phyloP scores from a whole-genome alignment of 164 flowering plant genomes.

The Litsea cubeba region DNA sequence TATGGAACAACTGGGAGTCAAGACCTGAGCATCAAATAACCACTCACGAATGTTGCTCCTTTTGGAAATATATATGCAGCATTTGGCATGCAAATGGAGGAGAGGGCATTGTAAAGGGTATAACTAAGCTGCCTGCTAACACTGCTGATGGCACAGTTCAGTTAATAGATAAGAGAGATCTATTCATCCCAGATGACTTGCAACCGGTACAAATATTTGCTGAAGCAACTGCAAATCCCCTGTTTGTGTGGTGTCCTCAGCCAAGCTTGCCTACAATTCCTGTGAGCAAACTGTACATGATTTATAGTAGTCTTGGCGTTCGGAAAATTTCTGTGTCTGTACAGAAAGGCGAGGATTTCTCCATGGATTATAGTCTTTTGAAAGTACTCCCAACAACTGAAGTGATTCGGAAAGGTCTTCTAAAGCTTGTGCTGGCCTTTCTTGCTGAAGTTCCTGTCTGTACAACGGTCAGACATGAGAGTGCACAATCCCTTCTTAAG shows the following conservation, averaged over 20 bases:
- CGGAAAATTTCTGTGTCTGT: conserved; percentile 11
- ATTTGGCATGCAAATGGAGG: conserved; percentile 8
- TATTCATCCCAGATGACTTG: conserved; percentile 8
- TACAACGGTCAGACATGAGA: too few relatives aligned
- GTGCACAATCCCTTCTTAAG: too few relatives aligned
- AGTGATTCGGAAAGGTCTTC: too few relatives aligned
- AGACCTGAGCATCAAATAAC: conserved; percentile 1
- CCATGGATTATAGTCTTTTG: too few relatives aligned
- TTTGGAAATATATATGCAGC: conserved; percentile 5
- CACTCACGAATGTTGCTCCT: conserved; percentile 4
- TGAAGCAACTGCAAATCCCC: background rate
- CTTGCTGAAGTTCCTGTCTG: too few relatives aligned
- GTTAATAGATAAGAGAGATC: conserved; percentile 1
- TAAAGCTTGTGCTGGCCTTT: too few relatives aligned
- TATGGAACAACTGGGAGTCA: conserved; percentile 18
- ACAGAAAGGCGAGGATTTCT: background rate
- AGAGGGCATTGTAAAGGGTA: background rate
- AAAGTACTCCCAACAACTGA: too few relatives aligned
- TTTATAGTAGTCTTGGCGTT: conserved; percentile 10
- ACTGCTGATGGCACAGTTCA: conserved; percentile 1
- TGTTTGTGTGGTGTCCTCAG: conserved; percentile 11
- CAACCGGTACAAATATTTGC: conserved; percentile 3
- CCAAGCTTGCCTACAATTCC: background rate
- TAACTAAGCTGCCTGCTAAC: conserved; percentile 10
- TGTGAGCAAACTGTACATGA: conserved; percentile 6